Evolutionary conservation across 1,284 basidiomycete species (phyloP).

Genomic region (Boletus smithii): DNA sequence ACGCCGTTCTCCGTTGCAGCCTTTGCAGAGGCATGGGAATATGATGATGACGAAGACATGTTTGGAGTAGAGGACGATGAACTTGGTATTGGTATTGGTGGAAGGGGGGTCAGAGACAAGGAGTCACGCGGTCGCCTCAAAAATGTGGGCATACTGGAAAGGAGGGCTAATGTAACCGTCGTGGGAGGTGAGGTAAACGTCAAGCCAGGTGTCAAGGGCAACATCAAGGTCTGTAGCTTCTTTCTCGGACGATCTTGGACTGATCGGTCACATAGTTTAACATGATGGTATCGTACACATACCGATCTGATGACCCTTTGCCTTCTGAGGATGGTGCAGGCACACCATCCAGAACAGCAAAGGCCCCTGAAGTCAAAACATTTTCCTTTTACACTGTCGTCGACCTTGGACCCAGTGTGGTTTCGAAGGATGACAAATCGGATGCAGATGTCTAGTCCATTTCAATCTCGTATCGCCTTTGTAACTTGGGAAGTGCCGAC

Average conservation of each 20-base stretch:
- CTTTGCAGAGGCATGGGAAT: slow-evolving; percentile 93
- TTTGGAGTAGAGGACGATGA: slow-evolving; percentile 72
- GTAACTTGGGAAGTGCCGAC: too few relatives aligned
- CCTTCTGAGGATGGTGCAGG: slow-evolving; percentile 56
- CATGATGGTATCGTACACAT: slow-evolving; percentile 89
- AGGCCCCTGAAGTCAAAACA: slow-evolving; percentile 70
- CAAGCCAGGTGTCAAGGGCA: slow-evolving; percentile 69
- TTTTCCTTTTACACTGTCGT: slow-evolving; percentile 84
- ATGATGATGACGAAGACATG: slow-evolving; percentile 88
- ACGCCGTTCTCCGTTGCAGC: slow-evolving; percentile 78
- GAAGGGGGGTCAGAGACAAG: slow-evolving; percentile 38
- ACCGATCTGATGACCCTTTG: slow-evolving; percentile 80
- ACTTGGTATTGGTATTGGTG: slow-evolving; percentile 40
- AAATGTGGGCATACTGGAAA: slow-evolving; percentile 76
- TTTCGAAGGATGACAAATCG: slow-evolving; percentile 52
- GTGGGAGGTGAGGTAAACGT: slow-evolving; percentile 82
- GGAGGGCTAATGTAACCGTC: slow-evolving; percentile 81
- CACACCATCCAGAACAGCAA: slow-evolving; percentile 45
- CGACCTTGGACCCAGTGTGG: slow-evolving; percentile 68
- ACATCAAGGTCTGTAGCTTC: slow-evolving; percentile 58
- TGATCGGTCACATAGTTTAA: slow-evolving; percentile 63
- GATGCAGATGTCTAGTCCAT: slow-evolving; percentile 26
- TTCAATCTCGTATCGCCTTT: background rate
- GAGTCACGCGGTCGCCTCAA: slow-evolving; percentile 53
- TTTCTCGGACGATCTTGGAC: background rate